Conservation (phyloP, 371 early-diverging fungal genomes). For the Mucor sp. region DNA sequence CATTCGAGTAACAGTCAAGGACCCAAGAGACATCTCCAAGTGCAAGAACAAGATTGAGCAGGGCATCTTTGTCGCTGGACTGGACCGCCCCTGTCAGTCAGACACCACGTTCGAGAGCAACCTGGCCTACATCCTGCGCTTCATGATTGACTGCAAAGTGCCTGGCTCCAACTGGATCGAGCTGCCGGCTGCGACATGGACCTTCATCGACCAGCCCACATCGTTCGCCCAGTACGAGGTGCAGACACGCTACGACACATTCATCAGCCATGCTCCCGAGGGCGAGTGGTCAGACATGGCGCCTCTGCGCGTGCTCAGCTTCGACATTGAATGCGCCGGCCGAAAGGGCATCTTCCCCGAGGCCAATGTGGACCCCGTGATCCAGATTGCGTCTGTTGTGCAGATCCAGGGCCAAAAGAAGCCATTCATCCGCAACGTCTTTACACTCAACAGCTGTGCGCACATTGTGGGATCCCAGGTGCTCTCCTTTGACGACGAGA, state of each 20-base stretch:
- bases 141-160: conserved; percentile 96
- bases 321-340: conserved; percentile 99
- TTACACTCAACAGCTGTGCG: conserved; percentile 89
- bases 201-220: conserved; percentile 33
- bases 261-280: conserved; percentile 87
- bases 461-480: conserved; percentile 95
- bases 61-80: conserved; percentile 58
- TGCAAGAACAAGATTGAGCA: conserved; percentile 49
- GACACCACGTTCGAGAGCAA: conserved; percentile 91
- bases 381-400: conserved; percentile 98
- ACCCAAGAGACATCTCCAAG: conserved; percentile 56
- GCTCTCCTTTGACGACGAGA: conserved; percentile 83
- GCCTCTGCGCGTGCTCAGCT: conserved; percentile 95
- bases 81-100: conserved; percentile 41
- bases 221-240: conserved; percentile 89
- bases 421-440: conserved; percentile 92
- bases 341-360: conserved; percentile 98
- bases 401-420: conserved; percentile 87
- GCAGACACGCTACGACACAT: conserved; percentile 65
- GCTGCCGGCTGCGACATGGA: conserved; percentile 76
- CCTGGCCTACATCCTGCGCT: conserved; percentile 88
- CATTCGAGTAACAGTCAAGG: conserved; percentile 67
- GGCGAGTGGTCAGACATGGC: conserved; percentile 95
- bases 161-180: conserved; percentile 95
- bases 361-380: conserved; percentile 95